Percentiles rank a stretch among this genome's conserved stretches.
phyloP scores from a whole-genome alignment of 208 protist species.

The Trypanosoma conorhini region DNA sequence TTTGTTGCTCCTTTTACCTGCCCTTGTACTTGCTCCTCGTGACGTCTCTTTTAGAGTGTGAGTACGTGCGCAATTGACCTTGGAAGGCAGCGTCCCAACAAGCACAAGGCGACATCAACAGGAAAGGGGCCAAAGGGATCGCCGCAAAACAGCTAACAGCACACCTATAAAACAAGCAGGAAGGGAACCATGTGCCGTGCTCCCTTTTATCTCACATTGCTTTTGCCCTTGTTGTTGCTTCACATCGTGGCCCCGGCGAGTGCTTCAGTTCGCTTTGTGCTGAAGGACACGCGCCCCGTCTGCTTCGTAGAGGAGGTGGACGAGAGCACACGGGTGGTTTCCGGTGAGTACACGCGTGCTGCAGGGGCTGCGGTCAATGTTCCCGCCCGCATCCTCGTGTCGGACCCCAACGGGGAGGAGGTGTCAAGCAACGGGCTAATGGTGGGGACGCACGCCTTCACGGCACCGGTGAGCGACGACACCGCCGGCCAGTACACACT shows the following conservation, averaged over 20 bases:
- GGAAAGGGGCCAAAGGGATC: not conserved
- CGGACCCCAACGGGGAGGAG: slow-evolving; percentile 1
- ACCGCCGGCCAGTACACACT: slow-evolving; percentile 25
- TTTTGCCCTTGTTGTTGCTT: slow-evolving; percentile 4
- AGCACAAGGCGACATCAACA: not conserved
- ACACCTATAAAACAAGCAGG: not conserved
- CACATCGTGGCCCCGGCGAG: not conserved
- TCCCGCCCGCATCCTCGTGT: slow-evolving; percentile 4
- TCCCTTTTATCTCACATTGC: not conserved
- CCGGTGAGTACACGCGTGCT: slow-evolving; percentile 49
- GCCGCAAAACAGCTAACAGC: too few species aligned
- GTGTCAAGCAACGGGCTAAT: slow-evolving; percentile 6
- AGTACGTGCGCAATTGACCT: not conserved
- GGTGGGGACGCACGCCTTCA: slow-evolving; percentile 28
- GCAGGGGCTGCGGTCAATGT: not conserved
- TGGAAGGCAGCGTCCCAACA: not conserved
- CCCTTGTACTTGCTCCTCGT: not conserved
- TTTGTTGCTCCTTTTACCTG: not conserved
- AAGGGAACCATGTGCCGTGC: not conserved
- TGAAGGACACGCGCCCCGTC: slow-evolving; percentile 38
- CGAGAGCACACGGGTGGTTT: slow-evolving; percentile 30
- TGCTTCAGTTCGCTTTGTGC: slow-evolving; percentile 41
- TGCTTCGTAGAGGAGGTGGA: slow-evolving; percentile 71
- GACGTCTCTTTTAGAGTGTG: not conserved
- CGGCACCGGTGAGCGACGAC: not conserved